phyloP scores from a whole-genome alignment of 2,329 filamentous ascomycete species.

The Aspergillus vadensis region DNA sequence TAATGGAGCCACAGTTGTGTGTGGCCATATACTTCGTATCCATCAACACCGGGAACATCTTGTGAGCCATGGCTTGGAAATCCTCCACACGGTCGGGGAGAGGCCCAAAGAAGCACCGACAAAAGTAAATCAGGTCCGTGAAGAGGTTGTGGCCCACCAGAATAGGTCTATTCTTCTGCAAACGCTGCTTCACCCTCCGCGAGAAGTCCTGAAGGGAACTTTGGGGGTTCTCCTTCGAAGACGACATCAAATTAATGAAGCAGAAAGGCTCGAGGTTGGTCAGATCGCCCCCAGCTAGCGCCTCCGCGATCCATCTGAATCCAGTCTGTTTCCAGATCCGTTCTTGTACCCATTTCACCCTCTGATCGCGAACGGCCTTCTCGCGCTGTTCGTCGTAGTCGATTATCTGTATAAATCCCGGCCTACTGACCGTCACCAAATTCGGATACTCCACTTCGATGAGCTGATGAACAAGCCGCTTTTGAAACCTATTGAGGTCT shows the following conservation, averaged over 20 bases:
- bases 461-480: conserved; percentile 66
- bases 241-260: conserved; percentile 30
- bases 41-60: conserved; percentile 58
- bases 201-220: conserved; percentile 30
- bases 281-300: conserved; percentile 46
- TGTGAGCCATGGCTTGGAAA: conserved; percentile 54
- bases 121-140: conserved; percentile 64
- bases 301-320: conserved; percentile 52
- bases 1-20: conserved; percentile 55
- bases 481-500: conserved; percentile 60
- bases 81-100: conserved; percentile 59
- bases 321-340: conserved; percentile 42
- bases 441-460: conserved; percentile 61
- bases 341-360: conserved; percentile 28
- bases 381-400: conserved; percentile 41
- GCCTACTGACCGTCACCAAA: conserved; percentile 41
- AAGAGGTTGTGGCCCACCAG: conserved; percentile 67
- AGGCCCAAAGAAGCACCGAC: conserved; percentile 59
- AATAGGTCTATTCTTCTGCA: conserved; percentile 52
- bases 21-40: conserved; percentile 68
- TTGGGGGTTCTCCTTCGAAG: conserved; percentile 18
- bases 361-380: conserved; percentile 31
- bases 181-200: conserved; percentile 37
- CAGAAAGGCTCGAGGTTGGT: conserved; percentile 37
- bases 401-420: conserved; percentile 46